Evolutionary conservation across 768 basidiomycete genomes (phyloP), one percentile per base, ranked within the genome.

Genomic region (Leccinum boreale): DNA sequence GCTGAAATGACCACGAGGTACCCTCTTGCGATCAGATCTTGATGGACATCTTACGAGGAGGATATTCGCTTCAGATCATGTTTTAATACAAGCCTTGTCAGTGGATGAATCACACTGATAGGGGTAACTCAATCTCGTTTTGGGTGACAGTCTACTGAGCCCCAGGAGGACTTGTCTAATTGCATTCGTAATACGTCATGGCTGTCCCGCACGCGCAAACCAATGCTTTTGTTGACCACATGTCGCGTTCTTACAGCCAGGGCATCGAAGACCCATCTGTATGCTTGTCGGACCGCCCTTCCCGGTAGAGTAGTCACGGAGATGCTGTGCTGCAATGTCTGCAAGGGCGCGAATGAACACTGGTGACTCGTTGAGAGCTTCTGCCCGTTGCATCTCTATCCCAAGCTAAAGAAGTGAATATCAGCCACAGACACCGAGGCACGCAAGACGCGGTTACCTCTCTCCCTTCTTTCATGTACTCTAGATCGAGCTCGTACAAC

Each of bases 321-420:
- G 77, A 73, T 99, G 97, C 51, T 82, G 78, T 24, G 87, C 79
- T 26, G 86, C 87, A 58, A 99, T 89, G 73, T 99, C 96, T 14
- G 97, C 96, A 28, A 98, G 77, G 10, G 94, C 96, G 19, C 92
- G 86, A 64, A 97, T 89, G 73, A 99, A 98, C 54, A 95, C 92
- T 0, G 97, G 96, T 9, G 93, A 96, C 61, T 89, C 94, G 72
- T 99, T 99, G 56, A 98, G 79, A 7, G 94, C 94, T 62, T 89
- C 92, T 47, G 92, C 89, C 14, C 97, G 86, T 59, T 89, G 81
- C 39, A 94, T 84, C 71, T 96, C 88, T 64, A 98, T 89, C 11
- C 97, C 96, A 61, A 87, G 89, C 95, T 98, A 56, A 15, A 14
- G 10, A n/a, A 19, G 19, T 12, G 50, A 50, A 24, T 47, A 35